Base-by-base conservation (phyloP, 495 filamentous ascomycete genomes). In the Penicillium salamii region DNA sequence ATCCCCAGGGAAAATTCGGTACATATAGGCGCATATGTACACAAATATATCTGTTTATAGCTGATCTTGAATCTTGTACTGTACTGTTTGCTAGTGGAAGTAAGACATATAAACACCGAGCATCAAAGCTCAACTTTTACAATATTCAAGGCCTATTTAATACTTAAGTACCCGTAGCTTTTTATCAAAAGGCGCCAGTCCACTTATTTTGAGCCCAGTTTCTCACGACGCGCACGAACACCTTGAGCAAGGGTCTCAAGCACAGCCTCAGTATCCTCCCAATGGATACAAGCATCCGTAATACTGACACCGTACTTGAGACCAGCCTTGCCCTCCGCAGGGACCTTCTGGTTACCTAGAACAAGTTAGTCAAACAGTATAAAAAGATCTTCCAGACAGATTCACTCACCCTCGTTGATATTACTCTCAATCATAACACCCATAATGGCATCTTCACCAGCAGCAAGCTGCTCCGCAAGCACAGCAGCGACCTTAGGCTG, bases 361-460 rank as follows among this genome's bases (percentile, higher is more conserved):
- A 47, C 42, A 13, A 7, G 50, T 43, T 4, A 40, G 44, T 55
- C 35, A 32, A 32, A n/a, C n/a, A n/a, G n/a, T n/a, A n/a, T n/a
- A n/a, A n/a, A n/a, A n/a, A n/a, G n/a, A 38, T 37, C n/a, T n/a
- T n/a, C n/a, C n/a, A n/a, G n/a, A n/a, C n/a, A n/a, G n/a, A n/a
- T n/a, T n/a, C n/a, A 42, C 73, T 49, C 67, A 86, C 90, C 93
- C 71, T 96, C 93, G 64, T 91, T 84, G 69, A 99, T 95, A 65
- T 97, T 84, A 62, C 88, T 95, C 75, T 99, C 95, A 60, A 99
- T 96, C 93, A 98, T 98, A 28, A 97, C 90, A 58, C 93, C 93
- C 83, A 97, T 92, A 60, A 98, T 96, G 19, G 75, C 86, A 0
- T 79, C 78, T 72, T 98, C 95, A 29, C 93, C 93, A 1, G 72